Evolutionary conservation across 768 basidiomycete genomes (phyloP).

Genomic region (Tremella fuciformis): DNA sequence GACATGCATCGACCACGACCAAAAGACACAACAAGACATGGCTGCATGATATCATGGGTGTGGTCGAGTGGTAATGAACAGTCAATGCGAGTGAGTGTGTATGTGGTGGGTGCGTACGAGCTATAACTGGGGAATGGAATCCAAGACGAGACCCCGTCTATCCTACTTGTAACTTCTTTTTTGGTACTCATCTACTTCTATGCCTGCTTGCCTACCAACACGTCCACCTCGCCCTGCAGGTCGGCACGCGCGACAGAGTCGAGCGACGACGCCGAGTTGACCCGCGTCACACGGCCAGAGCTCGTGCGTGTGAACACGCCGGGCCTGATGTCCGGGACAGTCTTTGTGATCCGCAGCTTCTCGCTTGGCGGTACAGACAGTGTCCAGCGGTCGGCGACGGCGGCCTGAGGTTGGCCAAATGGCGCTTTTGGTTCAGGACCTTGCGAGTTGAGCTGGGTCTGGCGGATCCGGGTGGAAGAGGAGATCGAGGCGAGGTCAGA

Average conservation of each 20-base stretch:
- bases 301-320: conserved; percentile 26
- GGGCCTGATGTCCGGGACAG: conserved; percentile 44
- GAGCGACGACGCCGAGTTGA: conserved; percentile 13
- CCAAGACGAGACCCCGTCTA: too few species aligned
- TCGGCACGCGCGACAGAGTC: conserved; percentile 39
- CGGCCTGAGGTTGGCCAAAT: conserved; percentile 59
- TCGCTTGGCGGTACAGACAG: conserved; percentile 67
- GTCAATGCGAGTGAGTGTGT: too few species aligned
- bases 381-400: conserved; percentile 46
- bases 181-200: not conserved
- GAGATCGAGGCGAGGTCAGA: conserved; percentile 18
- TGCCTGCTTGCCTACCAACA: conserved; percentile 25
- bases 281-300: not conserved
- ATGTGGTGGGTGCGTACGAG: too few species aligned
- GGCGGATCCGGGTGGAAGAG: conserved; percentile 20
- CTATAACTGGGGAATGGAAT: too few species aligned
- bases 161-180: too few species aligned
- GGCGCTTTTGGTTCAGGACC: conserved; percentile 40
- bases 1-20: too few species aligned
- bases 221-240: conserved; percentile 34
- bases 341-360: conserved; percentile 62
- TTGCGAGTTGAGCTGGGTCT: conserved; percentile 38
- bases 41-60: too few species aligned
- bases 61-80: too few species aligned
- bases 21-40: not conserved